These are phyloP conservation scores for Yamadazyma buinensis DNA, from an alignment of 1,139 yeast species.

Conservation along the genomic window DNA sequence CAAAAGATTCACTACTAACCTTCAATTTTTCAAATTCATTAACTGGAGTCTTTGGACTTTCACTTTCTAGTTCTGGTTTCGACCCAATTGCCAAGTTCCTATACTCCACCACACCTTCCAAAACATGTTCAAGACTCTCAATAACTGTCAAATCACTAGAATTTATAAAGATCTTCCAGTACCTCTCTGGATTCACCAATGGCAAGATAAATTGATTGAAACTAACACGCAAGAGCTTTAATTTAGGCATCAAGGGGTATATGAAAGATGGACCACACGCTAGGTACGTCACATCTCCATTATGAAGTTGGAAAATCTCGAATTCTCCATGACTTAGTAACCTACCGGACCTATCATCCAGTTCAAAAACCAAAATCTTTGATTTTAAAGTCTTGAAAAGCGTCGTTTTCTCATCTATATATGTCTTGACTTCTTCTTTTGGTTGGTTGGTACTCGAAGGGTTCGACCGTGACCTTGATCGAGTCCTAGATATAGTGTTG, in stretches of 20 bases:
- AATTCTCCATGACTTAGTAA: conserved; percentile 59
- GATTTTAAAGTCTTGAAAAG: conserved; percentile 37
- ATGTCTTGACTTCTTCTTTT: conserved; percentile 4
- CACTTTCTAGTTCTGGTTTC: conserved; percentile 8
- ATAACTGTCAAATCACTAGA: conserved; percentile 32
- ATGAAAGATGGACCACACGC: conserved; percentile 51
- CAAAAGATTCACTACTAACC: too few species aligned
- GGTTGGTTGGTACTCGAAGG: conserved; percentile 3
- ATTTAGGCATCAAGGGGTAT: conserved; percentile 63
- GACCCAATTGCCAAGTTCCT: conserved; percentile 30
- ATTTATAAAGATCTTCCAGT: conserved; percentile 59
- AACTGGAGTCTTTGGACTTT: background rate
- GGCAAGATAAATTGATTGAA: conserved; percentile 58
- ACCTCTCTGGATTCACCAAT: conserved; percentile 65
- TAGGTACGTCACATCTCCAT: conserved; percentile 61
- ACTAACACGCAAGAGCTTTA: conserved; percentile 53
- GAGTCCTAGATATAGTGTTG: too few species aligned
- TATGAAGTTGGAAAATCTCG: conserved; percentile 62
- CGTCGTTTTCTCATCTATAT: conserved; percentile 35
- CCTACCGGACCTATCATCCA: conserved; percentile 36
- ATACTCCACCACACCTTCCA: conserved; percentile 43
- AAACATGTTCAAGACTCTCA: conserved; percentile 31
- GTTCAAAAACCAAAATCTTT: conserved; percentile 41
- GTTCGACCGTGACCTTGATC: too few species aligned
- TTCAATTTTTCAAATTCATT: too few species aligned